Conservation (phyloP, 2,329 filamentous ascomycete genomes). For the Penicillium sp. region DNA sequence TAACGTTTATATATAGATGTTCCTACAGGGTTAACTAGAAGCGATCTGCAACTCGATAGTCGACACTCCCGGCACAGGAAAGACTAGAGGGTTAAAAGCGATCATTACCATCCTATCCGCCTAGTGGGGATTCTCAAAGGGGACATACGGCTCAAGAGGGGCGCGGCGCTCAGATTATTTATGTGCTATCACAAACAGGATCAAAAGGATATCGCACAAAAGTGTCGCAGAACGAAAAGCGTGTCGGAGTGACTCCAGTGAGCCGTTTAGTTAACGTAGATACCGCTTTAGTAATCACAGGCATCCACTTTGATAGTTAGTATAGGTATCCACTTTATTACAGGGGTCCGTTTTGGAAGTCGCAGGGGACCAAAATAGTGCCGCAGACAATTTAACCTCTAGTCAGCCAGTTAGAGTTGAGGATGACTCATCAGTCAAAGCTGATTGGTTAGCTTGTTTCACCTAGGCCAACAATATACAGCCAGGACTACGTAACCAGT, state of each 20-base stretch:
- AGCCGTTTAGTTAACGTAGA: neutral
- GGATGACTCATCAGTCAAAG: neutral
- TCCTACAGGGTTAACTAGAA: neutral
- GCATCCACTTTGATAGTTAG: constrained; percentile 2
- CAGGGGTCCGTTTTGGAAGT: constrained; percentile 1
- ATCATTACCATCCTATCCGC: neutral
- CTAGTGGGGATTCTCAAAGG: constrained; percentile 1
- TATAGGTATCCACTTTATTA: neutral
- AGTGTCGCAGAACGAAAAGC: neutral
- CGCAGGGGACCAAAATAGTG: neutral
- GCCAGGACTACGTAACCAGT: too few species aligned
- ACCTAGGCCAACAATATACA: too few species aligned
- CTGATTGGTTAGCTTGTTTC: constrained; percentile 4
- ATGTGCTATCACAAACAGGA: neutral
- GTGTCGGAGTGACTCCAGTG: neutral
- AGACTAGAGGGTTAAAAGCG: neutral
- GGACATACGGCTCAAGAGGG: too few species aligned
- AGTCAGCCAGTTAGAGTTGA: neutral
- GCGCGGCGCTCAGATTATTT: neutral
- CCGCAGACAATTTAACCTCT: neutral
- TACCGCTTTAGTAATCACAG: constrained; percentile 2
- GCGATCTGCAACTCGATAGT: neutral
- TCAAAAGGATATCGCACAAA: neutral
- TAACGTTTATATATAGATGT: constrained; percentile 2
- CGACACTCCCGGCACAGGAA: neutral